Evolutionary conservation across 495 filamentous ascomycete genomes (phyloP).

Genomic region (Penicillium subrubescens): DNA sequence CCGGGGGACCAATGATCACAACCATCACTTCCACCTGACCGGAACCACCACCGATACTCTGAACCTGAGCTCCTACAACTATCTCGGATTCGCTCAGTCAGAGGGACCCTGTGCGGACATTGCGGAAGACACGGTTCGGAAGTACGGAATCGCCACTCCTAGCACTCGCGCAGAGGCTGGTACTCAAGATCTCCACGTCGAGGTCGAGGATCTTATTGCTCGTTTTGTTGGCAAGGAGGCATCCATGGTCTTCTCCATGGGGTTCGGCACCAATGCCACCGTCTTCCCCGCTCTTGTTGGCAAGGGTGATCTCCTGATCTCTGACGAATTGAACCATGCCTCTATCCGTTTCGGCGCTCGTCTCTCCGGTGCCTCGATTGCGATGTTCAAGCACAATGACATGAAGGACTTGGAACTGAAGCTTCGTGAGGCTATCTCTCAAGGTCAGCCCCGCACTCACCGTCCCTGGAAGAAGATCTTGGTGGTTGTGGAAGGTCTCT

Average conservation of each 20-base stretch:
- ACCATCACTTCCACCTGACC: constrained; percentile 80
- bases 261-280: constrained; percentile 90
- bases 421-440: constrained; percentile 88
- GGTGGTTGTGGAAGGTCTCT: constrained; percentile 93
- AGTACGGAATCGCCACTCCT: constrained; percentile 77
- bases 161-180: constrained; percentile 84
- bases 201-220: constrained; percentile 88
- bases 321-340: constrained; percentile 95
- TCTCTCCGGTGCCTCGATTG: constrained; percentile 90
- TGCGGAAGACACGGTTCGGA: constrained; percentile 80
- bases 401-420: constrained; percentile 82
- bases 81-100: constrained; percentile 96
- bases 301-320: constrained; percentile 91
- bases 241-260: constrained; percentile 98
- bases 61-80: constrained; percentile 99
- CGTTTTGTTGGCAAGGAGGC: constrained; percentile 90
- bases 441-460: constrained; percentile 95
- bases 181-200: constrained; percentile 81
- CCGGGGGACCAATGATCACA: constrained; percentile 83
- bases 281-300: constrained; percentile 87
- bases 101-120: constrained; percentile 95
- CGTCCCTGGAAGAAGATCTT: constrained; percentile 99
- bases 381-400: constrained; percentile 97
- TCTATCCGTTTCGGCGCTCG: constrained; percentile 95
- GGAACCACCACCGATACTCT: constrained; percentile 94